Evolutionary conservation across 1,284 basidiomycete genomes (phyloP), one percentile per base, ranked within the genome.

Genomic region (Ganoderma leucocontextum): DNA sequence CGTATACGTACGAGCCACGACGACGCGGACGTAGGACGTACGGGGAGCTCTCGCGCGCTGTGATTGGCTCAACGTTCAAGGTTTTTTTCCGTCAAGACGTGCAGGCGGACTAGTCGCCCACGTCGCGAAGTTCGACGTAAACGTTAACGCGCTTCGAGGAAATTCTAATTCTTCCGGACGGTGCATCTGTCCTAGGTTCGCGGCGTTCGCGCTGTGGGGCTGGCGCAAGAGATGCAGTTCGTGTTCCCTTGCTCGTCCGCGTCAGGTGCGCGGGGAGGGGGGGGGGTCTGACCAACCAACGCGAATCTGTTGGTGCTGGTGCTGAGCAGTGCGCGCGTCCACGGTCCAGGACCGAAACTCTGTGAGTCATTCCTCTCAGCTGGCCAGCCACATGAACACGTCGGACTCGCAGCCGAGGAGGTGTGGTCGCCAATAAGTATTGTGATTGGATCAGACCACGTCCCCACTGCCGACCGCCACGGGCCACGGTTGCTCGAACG

Each of bases 311-410:
- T 42, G 41, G 41, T 17, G 41, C 15, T 42, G n/a, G 0, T 10
- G 47, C 2, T 22, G 10, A 47, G 44, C 10, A 22, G 47, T 22
- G n/a, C 19, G 47, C 47, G 47, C 22, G 22, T 19, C n/a, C n/a
- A n/a, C n/a, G n/a, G n/a, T n/a, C 19, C 52, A 15, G 5, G 13
- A 33, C 22, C 12, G 25, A 25, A 33, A 10, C 10, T 29, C 25
- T n/a, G 22, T 35, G 52, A 64, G 57, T 71, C 70, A 62, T 63
- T 62, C 59, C 67, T 59, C 67, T 64, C 47, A 49, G 47, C 47
- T 49, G 47, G 67, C 67, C 35, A 58, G 65, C 67, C 70, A 71
- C 68, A 67, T 71, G 70, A 29, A 29, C 70, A 65, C 62, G 58
- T 66, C 39, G 39, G 39, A 41, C 41, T 25, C 60, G 62, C 70